A percentile compares a stretch with the other conserved stretches of the same genome.
phyloP scores from a whole-genome alignment of 495 filamentous ascomycete species.

The Aspergillus nidulans region DNA sequence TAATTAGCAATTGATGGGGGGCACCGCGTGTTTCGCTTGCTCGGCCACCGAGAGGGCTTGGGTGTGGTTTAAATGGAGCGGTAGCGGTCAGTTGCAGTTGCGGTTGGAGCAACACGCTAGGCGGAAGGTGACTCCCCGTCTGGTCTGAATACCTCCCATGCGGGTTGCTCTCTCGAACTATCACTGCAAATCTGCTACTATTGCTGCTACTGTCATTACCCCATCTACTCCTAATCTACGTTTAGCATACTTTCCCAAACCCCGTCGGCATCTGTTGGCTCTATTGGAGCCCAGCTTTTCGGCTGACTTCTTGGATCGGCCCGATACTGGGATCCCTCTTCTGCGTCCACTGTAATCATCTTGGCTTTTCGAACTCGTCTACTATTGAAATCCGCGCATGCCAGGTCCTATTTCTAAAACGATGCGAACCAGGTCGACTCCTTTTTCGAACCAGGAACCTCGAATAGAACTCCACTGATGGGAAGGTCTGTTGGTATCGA shows the following conservation, averaged over 20 bases:
- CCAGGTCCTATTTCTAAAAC: conserved; percentile 2
- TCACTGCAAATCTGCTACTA: conserved; percentile 3
- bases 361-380: neutral
- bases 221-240: neutral
- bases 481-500: conserved; percentile 17
- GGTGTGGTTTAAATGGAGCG: conserved; percentile 17
- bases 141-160: conserved; percentile 1
- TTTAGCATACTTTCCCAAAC: neutral
- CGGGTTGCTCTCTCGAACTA: conserved; percentile 6
- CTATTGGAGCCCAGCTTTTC: neutral
- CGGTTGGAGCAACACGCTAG: conserved; percentile 15
- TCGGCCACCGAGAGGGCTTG: conserved; percentile 11
- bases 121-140: conserved; percentile 13
- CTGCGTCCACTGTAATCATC: neutral
- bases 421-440: conserved; percentile 12
- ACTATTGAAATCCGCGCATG: neutral
- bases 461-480: conserved; percentile 22
- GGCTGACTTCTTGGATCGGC: neutral
- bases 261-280: neutral
- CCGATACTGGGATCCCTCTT: conserved; percentile 1
- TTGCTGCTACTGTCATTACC: neutral
- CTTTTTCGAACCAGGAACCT: conserved; percentile 8
- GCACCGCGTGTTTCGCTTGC: conserved; percentile 9
- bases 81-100: conserved; percentile 1
- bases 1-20: neutral